Evolutionary conservation across 2,329 filamentous ascomycete species (phyloP), one percentile per base, ranked within the genome.

Genomic region (Neonectria neomacrospora): DNA sequence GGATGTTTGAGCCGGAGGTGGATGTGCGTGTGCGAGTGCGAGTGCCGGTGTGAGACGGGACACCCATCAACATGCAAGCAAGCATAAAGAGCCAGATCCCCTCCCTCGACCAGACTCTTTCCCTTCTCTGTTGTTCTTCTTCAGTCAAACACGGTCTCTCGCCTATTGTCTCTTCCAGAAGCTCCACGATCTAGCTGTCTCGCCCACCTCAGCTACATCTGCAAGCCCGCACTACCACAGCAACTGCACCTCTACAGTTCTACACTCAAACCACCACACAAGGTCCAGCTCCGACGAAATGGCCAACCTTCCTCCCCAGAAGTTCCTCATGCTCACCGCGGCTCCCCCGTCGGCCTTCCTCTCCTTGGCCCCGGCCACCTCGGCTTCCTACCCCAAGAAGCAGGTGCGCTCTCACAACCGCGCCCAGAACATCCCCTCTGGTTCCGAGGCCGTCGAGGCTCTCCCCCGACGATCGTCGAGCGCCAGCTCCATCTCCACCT

Each of bases 351-450:
- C 71, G 28, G 63, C 67, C 61, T 89, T 89, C 80, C 82, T 89
- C 66, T 81, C 83, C 30, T 82, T 89, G 53, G 86, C 85, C n/a
- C 87, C 87, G 42, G 81, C 82, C 71, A 87, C 83, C 30, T 89
- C 86, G 16, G 76, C 80, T 61, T 86, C 84, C 23, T 87, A 86
- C 77, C 86, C 86, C 56, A 80, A 80, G 73, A 74, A 77, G 47
- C 79, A 78, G 28, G 74, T 54, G 50, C 71, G 73, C 51, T 61
- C 72, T 22, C 74, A 75, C 60, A 56, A 58, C 60, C 73, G 74
- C 39, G 57, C 67, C 37, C 34, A 66, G 22, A 44, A 58, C 61
- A 45, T 68, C 54, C 63, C 66, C 48, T 45, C 53, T 23, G 72
- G 76, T 63, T 71, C 75, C 52, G 70, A 73, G 66, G 22, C 66